Evolutionary conservation across 495 filamentous ascomycete genomes (phyloP).

Genomic region (Neurospora africana): DNA sequence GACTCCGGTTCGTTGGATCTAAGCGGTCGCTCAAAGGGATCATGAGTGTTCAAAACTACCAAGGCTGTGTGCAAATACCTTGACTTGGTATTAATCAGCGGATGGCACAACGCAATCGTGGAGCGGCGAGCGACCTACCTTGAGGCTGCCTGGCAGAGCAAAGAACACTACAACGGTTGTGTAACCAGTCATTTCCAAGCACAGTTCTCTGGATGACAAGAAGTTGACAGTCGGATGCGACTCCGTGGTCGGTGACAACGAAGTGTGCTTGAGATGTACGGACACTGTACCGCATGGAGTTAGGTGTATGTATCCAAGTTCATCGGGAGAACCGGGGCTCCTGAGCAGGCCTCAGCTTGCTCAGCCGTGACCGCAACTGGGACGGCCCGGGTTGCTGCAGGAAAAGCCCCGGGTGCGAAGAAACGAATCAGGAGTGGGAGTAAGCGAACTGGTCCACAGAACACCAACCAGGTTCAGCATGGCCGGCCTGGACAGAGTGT

Average conservation of each 20-base stretch:
- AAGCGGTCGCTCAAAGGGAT: background rate
- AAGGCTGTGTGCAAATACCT: background rate
- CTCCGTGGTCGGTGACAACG: background rate
- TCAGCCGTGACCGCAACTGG: background rate
- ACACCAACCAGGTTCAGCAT: background rate
- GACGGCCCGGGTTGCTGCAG: background rate
- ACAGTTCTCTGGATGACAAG: background rate
- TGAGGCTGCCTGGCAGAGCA: background rate
- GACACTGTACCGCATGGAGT: background rate
- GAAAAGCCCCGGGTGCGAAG: background rate
- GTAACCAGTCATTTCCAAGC: background rate
- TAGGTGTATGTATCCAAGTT: background rate
- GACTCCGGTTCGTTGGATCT: background rate
- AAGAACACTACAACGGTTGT: background rate
- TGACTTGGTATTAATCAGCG: background rate
- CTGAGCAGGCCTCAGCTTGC: background rate
- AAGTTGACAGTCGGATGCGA: background rate
- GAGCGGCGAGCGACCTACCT: background rate
- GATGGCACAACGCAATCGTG: background rate
- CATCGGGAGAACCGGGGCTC: background rate
- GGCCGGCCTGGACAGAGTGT: background rate
- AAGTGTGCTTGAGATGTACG: background rate
- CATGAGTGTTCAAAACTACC: background rate
- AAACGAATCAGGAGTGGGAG: conserved; percentile 19
- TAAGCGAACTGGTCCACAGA: conserved; percentile 20